Evolutionary conservation across 2,329 filamentous ascomycete species (phyloP), one percentile per base, ranked within the genome.

Genomic region (Colletotrichum chlorophyti): DNA sequence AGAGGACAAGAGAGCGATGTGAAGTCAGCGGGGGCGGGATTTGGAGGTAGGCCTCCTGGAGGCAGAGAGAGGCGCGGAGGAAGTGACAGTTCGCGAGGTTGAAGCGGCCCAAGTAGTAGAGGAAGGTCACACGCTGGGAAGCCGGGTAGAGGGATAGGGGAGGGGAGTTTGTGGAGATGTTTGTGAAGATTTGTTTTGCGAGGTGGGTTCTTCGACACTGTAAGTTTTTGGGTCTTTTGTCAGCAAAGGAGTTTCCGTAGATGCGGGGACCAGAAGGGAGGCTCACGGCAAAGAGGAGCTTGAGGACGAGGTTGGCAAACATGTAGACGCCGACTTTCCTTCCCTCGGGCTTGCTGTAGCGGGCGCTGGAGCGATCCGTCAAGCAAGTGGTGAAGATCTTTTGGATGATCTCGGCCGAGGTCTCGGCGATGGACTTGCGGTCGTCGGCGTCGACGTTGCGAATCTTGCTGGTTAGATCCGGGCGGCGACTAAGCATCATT

Each of bases 61-160:
- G 79, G 31, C 89, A 91, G 45, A 86, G 79, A 49, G 89, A 85
- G 0, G 93, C 92, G 23, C 90, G 87, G 61, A 85, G 86, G 72
- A 92, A 97, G 69, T 96, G 89, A 64, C 87, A 90, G 71, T 91
- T 93, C 63, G 91, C 87, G 71, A 96, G 92, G 68, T 93, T 87
- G 74, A 94, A 97, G 58, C 93, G 89, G 15, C 94, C 94, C 6
- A 98, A 87, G 70, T 97, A 97, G 76, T 97, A 97, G 12, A 98
- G 87, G 66, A 93, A 98, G 4, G 93, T 96, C 47, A 97, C 92
- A 45, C 93, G 86, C 70, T 98, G 91, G 6, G 90, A 84, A 19
- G 91, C 91, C 3, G 93, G 92, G 68, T 96, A 98, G 48, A 91
- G 84, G 2, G 84, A 82, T 11, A 98, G 77, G 0, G 92, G 91